phyloP scores from a whole-genome alignment of 2,329 filamentous ascomycete genomes.

The Dactylellina haptotyla region DNA sequence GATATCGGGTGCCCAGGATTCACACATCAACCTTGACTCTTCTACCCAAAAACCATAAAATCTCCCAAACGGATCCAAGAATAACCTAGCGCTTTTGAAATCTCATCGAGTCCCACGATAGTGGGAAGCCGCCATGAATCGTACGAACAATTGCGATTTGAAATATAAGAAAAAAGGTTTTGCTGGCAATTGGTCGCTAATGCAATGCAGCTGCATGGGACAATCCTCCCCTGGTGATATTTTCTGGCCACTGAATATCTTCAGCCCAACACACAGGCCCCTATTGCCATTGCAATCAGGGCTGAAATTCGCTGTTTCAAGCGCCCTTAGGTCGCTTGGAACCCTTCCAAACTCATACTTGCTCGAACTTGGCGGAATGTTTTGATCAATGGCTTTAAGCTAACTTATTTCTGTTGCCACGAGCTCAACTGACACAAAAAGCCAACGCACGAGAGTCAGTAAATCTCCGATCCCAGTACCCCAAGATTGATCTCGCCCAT shows the following conservation, averaged over 20 bases:
- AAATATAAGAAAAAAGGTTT: conserved; percentile 8
- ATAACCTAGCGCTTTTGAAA: not conserved
- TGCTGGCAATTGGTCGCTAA: conserved; percentile 28
- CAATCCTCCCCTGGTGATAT: conserved; percentile 20
- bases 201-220: conserved; percentile 41
- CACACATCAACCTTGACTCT: not conserved
- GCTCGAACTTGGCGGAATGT: not conserved
- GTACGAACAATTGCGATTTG: conserved; percentile 1
- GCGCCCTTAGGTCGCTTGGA: not conserved
- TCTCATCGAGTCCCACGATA: not conserved
- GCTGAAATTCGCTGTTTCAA: not conserved
- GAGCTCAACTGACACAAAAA: not conserved
- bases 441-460: not conserved
- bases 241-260: not conserved
- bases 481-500: too few relatives aligned
- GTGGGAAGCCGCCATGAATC: not conserved
- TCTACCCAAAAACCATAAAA: conserved; percentile 21
- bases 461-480: not conserved
- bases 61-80: not conserved
- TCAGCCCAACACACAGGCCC: not conserved
- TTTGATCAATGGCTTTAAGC: too few relatives aligned
- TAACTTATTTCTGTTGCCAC: not conserved
- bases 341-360: not conserved
- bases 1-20: conserved; percentile 19
- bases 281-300: not conserved